Evolutionary conservation across 2,329 filamentous ascomycete species (phyloP), one percentile per base, ranked within the genome.

Genomic region (Exserohilum rostratum): DNA sequence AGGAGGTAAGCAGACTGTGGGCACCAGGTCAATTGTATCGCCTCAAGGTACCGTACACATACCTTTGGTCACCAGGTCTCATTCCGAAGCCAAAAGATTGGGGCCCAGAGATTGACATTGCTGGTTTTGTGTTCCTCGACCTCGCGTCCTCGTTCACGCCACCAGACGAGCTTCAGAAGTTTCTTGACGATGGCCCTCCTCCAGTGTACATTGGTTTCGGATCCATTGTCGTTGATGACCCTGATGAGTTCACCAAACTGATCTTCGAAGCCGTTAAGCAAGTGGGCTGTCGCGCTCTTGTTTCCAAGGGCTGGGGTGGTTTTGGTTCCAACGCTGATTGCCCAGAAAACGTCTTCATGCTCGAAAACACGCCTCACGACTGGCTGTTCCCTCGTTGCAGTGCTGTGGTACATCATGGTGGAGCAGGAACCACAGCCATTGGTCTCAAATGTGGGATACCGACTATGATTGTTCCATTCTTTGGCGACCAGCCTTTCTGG

Each of bases 401-500:
- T 39, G 87, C 85, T 0, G 87, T 87, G 3, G 84, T 91, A 1
- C 89, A 90, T 57, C 89, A 91, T 59, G 89, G 89, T n/a, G 89
- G 89, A 11, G 90, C 90, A 0, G 89, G 89, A 2, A 92, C 89
- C 0, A 90, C 88, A 0, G 89, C 89, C 1, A 89, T 89, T 42
- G 88, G 88, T 1, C 78, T 92, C 29, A 90, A 89, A 69, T 88
- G 83, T 58, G 89, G 83, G 3, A 85, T 83, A 64, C 89, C 89
- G 0, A 90, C 87, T 5, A 88, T 91, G 84, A 83, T 91, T 22
- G 87, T 92, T 2, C 89, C 89, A 0, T 92, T 92, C 75, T 92
- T 92, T 61, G 89, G 89, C 2, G 89, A 92, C 67, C 89, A 92
- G 71, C 83, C 87, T 44, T 92, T 92, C 68, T 92, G 90, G 89